Evolutionary conservation across 2,329 filamentous ascomycete genomes (phyloP), one percentile per base, ranked within the genome.

Genomic region (Penicillium concentricum): DNA sequence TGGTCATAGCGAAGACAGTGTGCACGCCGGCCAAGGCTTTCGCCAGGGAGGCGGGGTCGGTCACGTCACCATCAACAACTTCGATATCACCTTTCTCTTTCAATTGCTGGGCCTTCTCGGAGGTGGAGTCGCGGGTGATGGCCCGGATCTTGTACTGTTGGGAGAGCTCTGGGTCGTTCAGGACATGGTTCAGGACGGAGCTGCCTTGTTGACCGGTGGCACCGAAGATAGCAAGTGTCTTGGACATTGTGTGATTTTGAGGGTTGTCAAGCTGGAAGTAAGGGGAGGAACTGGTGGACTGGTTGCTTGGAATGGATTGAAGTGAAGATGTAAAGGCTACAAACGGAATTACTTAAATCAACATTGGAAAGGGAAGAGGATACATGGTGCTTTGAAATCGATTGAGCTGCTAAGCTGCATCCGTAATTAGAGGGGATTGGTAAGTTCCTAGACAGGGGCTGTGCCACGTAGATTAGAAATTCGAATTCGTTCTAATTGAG

Each of bases 201-300:
- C 82, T 80, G 47, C 85, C 85, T 72, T 88, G 85, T 57, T 81
- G 79, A 56, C 84, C 83, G 18, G 84, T 87, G 42, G 83, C 81
- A 28, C 84, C 84, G 62, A 86, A 81, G 13, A 87, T 76, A 43
- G 80, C 81, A 66, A 86, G 54, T 16, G 67, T 55, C 37, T 69
- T 69, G 24, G 52, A 61, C 67, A 69, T 70, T 15, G 4, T 30
- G 26, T 16, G 12, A 12, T 16, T 35, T 35, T 35, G 32, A 35
- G 30, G 30, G 32, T 16, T 35, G 13, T 13, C 5, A 32, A 32
- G 5, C 15, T 32, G 30, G 30, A 5, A 8, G 16, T 34, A 15
- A 16, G 32, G 15, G 4, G 32, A 16, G 32, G 15, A 35, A 8
- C 32, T 35, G 32, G 6, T 35, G 16, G 32, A 16, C 10, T 32